Conservation (phyloP, 345 rosid genomes). For the Ailanthus altissimus region DNA sequence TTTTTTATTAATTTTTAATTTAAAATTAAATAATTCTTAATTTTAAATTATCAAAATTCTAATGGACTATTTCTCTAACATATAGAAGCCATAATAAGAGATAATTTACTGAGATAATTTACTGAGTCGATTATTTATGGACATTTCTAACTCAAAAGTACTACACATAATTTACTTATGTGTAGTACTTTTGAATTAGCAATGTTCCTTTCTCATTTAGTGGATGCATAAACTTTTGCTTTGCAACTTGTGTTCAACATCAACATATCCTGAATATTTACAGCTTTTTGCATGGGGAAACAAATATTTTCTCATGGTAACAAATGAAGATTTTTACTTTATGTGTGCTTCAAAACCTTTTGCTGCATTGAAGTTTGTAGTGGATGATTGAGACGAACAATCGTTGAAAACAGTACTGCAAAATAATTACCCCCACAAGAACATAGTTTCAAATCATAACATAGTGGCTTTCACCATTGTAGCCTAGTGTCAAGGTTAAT, state of each 20-base stretch:
- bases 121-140: not conserved
- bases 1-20: too few species aligned
- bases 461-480: too few species aligned
- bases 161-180: too few species aligned
- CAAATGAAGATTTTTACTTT: not conserved
- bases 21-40: too few species aligned
- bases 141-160: too few species aligned
- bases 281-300: not conserved
- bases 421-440: not conserved
- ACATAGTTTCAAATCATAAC: too few species aligned
- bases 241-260: not conserved
- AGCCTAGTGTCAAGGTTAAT: too few species aligned
- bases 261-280: not conserved
- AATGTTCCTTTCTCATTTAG: slow-evolving; percentile 13
- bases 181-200: not conserved
- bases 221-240: not conserved
- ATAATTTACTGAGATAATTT: not conserved
- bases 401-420: not conserved
- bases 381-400: not conserved
- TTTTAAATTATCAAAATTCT: too few species aligned
- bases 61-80: not conserved
- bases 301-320: not conserved
- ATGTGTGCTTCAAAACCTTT: not conserved
- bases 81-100: not conserved
- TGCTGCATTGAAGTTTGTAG: not conserved